phyloP scores from a whole-genome alignment of 1,284 basidiomycete species.

The Naganishia sp. region DNA sequence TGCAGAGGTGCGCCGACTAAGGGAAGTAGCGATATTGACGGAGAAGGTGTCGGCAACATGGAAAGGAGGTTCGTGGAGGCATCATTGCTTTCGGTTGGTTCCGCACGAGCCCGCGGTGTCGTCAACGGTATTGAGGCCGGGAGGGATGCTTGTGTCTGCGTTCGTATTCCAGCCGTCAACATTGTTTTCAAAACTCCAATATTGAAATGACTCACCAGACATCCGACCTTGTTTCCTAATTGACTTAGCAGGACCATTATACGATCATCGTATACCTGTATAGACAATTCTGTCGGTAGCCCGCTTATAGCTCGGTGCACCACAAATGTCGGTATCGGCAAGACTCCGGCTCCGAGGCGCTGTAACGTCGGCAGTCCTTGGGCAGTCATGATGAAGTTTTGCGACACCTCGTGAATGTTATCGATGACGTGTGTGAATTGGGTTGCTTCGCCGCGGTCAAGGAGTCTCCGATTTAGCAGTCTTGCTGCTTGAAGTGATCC shows the following conservation, averaged over 20 bases:
- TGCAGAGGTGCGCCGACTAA: constrained; percentile 68
- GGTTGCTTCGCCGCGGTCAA: background rate
- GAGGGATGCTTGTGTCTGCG: constrained; percentile 77
- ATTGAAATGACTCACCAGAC: constrained; percentile 61
- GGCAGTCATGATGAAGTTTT: background rate
- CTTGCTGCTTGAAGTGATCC: too few species aligned
- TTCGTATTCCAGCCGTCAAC: background rate
- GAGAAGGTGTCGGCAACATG: constrained; percentile 66
- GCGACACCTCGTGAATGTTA: background rate
- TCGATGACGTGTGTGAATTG: background rate
- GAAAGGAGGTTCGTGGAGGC: constrained; percentile 36
- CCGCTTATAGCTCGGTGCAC: constrained; percentile 60
- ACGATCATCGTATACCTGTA: constrained; percentile 77
- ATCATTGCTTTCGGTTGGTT: background rate
- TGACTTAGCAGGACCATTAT: constrained; percentile 80
- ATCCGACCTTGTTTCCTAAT: constrained; percentile 76
- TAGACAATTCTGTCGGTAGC: constrained; percentile 67
- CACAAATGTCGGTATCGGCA: constrained; percentile 51
- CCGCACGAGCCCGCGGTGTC: constrained; percentile 29
- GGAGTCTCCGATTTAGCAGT: too few species aligned
- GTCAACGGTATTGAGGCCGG: constrained; percentile 67
- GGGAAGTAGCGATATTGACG: constrained; percentile 71
- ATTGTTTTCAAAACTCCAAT: background rate
- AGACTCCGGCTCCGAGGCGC: constrained; percentile 9
- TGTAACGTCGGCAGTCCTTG: constrained; percentile 6